Evolutionary conservation across 129 eudicot species (phyloP).

Genomic region (Silybum marianum): DNA sequence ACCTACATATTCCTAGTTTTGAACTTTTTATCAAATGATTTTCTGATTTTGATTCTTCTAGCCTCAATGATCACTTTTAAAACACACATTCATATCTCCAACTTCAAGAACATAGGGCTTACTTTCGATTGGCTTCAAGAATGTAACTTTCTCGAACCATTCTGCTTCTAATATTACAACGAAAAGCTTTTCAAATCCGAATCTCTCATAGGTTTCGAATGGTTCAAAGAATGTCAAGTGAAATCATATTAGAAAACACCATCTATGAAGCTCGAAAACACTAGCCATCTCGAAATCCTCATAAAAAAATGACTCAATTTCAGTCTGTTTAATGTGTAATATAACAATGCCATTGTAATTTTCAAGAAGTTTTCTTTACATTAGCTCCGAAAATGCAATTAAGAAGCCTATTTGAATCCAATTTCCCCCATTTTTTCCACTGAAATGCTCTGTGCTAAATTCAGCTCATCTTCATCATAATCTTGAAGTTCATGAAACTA

Average conservation of each 20-base stretch:
- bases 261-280: not conserved
- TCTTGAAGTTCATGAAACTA: not conserved
- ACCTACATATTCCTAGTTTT: not conserved
- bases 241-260: not conserved
- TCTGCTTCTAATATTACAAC: not conserved
- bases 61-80: not conserved
- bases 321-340: not conserved
- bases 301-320: not conserved
- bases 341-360: not conserved
- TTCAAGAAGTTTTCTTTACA: constrained; percentile 1
- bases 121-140: not conserved
- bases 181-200: not conserved
- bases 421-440: not conserved
- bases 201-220: not conserved
- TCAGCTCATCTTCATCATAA: not conserved
- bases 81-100: not conserved
- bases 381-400: not conserved
- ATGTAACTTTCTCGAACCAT: not conserved
- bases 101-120: not conserved
- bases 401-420: not conserved
- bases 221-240: not conserved
- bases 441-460: not conserved
- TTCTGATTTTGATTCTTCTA: not conserved
- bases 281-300: not conserved
- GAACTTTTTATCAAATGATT: not conserved